Evolutionary conservation across 2,329 filamentous ascomycete species (phyloP), one percentile per base, ranked within the genome.

Genomic region (Esteya vermicola): DNA sequence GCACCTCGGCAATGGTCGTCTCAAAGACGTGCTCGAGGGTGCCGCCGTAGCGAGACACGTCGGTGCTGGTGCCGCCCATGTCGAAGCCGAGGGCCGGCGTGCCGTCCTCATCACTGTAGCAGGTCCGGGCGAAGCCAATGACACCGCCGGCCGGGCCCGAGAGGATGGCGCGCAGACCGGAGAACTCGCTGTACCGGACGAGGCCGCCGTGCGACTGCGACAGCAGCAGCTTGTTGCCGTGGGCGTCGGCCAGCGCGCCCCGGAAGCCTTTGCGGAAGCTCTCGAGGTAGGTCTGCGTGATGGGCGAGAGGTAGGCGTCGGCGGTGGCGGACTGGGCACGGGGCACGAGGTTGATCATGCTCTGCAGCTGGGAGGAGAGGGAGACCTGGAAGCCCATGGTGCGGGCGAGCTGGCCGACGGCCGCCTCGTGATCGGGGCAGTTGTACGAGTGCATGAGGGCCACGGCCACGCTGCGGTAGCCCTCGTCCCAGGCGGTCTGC

Each of bases 121-220:
- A 91, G 0, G 88, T 95, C 18, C 89, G 75, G 16, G 88, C 86
- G 56, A 94, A 94, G 4, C 88, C 88, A 0, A 94, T 86, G 0
- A 94, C 88, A 31, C 88, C 88, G 25, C 86, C 88, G n/a, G 88
- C 88, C 2, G 88, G 88, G 0, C 88, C 88, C 1, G 85, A 93
- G 3, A 95, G 56, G 44, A 95, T 93, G 3, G 85, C 85, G 51
- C 81, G 78, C 5, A 94, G 62, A 0, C 88, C 86, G 0, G 83
- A 88, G 53, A 95, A 93, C 47, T 75, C 78, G 41, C 83, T 77
- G 0, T 86, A 81, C 46, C 86, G 81, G 0, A 79, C 74, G 2
- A 80, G 55, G 0, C 76, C 75, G 19, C 84, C 85, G 47, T 93
- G 84, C 9, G 81, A 86, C 57, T 94, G 85, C 86, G 94, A 94